Conservation (phyloP, 1,284 basidiomycete genomes). For the Cryptococcus sp. region DNA sequence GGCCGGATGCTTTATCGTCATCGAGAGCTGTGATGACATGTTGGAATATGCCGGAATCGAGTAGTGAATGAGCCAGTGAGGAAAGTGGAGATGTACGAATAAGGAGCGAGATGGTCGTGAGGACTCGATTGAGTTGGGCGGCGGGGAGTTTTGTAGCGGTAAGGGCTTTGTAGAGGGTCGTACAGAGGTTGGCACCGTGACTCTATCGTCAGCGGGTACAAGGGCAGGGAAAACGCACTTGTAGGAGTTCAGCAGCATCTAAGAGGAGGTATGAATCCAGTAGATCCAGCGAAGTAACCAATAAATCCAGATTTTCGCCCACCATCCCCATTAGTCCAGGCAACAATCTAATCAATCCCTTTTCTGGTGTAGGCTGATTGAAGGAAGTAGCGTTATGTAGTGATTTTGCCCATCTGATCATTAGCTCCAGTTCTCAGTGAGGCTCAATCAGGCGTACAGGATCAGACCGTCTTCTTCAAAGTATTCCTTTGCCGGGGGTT, state of each 20-base stretch:
- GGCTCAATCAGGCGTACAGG: slow-evolving; percentile 44
- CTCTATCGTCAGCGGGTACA: neutral
- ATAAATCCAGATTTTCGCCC: slow-evolving; percentile 66
- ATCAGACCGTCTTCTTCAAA: slow-evolving; percentile 74
- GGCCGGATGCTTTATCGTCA: slow-evolving; percentile 45
- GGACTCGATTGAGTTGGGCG: slow-evolving; percentile 23
- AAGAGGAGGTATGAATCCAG: slow-evolving; percentile 78
- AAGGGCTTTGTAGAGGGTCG: slow-evolving; percentile 32
- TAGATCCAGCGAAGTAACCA: slow-evolving; percentile 63
- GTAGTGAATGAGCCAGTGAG: slow-evolving; percentile 31
- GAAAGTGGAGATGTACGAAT: slow-evolving; percentile 30
- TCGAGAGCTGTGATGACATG: slow-evolving; percentile 41
- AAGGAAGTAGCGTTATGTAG: slow-evolving; percentile 65
- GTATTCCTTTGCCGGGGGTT: slow-evolving; percentile 59
- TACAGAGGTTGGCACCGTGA: slow-evolving; percentile 28
- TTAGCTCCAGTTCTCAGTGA: slow-evolving; percentile 6
- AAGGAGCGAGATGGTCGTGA: slow-evolving; percentile 31
- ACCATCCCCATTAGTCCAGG: slow-evolving; percentile 62
- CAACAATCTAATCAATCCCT: slow-evolving; percentile 61
- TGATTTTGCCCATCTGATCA: slow-evolving; percentile 65
- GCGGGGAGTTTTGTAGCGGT: slow-evolving; percentile 24
- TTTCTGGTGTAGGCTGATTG: slow-evolving; percentile 45
- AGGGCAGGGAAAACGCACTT: slow-evolving; percentile 52
- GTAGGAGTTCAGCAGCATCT: slow-evolving; percentile 62
- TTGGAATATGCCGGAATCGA: slow-evolving; percentile 41